phyloP scores from a whole-genome alignment of 2,329 filamentous ascomycete species.

The Epicoccum sorghinum region DNA sequence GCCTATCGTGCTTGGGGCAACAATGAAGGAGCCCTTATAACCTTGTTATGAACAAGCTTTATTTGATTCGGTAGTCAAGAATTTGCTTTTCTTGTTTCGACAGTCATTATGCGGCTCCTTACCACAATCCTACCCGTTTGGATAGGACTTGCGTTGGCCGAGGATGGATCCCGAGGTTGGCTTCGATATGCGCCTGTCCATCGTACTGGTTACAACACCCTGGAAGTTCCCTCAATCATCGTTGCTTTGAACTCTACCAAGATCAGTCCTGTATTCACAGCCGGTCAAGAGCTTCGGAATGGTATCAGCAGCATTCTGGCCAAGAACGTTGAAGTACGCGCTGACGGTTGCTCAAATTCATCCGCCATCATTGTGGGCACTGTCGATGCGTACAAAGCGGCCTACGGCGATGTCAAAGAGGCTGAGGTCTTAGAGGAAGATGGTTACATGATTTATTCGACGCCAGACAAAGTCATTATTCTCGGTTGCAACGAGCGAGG shows the following conservation, averaged over 20 bases:
- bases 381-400: slow-evolving; percentile 49
- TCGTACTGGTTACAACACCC: slow-evolving; percentile 46
- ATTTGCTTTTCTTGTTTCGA: not conserved
- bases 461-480: slow-evolving; percentile 59
- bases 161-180: slow-evolving; percentile 68
- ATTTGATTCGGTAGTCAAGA: not conserved
- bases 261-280: slow-evolving; percentile 63
- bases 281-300: slow-evolving; percentile 63
- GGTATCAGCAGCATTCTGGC: slow-evolving; percentile 65
- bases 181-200: slow-evolving; percentile 66
- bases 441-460: slow-evolving; percentile 66
- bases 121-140: slow-evolving; percentile 3
- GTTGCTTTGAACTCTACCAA: slow-evolving; percentile 61
- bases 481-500: slow-evolving; percentile 70
- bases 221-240: slow-evolving; percentile 57
- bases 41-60: not conserved
- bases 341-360: slow-evolving; percentile 22
- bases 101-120: slow-evolving; percentile 12
- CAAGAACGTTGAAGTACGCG: slow-evolving; percentile 50
- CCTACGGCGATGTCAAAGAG: slow-evolving; percentile 42
- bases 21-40: not conserved
- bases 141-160: slow-evolving; percentile 48
- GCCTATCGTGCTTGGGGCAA: not conserved
- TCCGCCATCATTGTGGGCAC: slow-evolving; percentile 59
- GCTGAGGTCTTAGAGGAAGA: slow-evolving; percentile 57